A percentile compares a stretch with the other conserved stretches of the same genome.
phyloP scores from a whole-genome alignment of 1,284 basidiomycete species.

The Irpex rosettiformis region DNA sequence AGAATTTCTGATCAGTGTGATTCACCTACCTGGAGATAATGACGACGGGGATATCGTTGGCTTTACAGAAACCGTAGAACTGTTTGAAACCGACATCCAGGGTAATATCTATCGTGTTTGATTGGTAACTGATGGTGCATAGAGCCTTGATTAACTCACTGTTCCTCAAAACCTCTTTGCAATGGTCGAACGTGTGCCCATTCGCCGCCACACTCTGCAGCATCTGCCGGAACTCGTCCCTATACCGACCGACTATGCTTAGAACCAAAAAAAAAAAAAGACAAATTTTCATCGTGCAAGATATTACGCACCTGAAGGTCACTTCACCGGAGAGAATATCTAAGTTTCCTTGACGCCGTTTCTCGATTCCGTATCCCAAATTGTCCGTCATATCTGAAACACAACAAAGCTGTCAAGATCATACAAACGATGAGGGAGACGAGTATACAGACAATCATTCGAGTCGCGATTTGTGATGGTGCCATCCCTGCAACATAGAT shows the following conservation, averaged over 20 bases:
- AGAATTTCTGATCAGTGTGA: constrained; percentile 3
- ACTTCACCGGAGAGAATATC: constrained; percentile 63
- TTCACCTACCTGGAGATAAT: constrained; percentile 80
- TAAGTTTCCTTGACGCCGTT: constrained; percentile 68
- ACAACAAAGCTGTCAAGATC: constrained; percentile 9
- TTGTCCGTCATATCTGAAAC: constrained; percentile 71
- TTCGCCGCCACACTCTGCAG: constrained; percentile 66
- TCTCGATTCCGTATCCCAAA: constrained; percentile 68
- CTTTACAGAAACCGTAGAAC: constrained; percentile 81
- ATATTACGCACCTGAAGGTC: constrained; percentile 65
- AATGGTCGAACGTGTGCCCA: constrained; percentile 75
- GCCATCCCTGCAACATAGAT: constrained; percentile 64
- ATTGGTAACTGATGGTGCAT: background rate
- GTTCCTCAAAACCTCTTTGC: constrained; percentile 63
- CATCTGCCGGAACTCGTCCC: constrained; percentile 81
- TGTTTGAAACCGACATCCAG: constrained; percentile 86
- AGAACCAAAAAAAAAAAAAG: background rate
- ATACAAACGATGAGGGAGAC: background rate
- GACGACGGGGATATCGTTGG: constrained; percentile 77
- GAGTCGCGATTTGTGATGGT: constrained; percentile 90
- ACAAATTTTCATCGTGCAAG: background rate
- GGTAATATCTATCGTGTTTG: constrained; percentile 59
- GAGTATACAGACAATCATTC: constrained; percentile 72
- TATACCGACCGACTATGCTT: constrained; percentile 29
- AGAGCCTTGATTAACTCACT: constrained; percentile 26